Conservation (phyloP, 495 filamentous ascomycete species). For the Penicillium malachiteum region DNA sequence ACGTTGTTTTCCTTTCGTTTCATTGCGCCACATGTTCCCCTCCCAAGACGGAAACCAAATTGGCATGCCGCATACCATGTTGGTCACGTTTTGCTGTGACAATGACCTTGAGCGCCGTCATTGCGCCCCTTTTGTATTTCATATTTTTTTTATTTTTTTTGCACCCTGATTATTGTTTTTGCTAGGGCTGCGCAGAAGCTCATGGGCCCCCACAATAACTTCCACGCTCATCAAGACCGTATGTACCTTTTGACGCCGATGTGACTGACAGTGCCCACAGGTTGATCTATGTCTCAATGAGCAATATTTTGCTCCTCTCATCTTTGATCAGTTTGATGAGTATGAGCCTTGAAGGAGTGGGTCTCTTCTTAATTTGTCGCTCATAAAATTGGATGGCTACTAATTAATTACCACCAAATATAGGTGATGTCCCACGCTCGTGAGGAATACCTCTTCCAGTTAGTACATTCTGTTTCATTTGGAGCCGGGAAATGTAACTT, state of each 20-base stretch:
- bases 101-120: constrained; percentile 12
- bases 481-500: not conserved
- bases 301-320: constrained; percentile 87
- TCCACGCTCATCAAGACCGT: constrained; percentile 15
- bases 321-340: constrained; percentile 89
- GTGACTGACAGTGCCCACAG: constrained; percentile 27
- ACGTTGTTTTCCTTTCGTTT: constrained; percentile 19
- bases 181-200: not conserved
- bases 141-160: constrained; percentile 2
- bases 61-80: constrained; percentile 26
- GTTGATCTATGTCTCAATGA: constrained; percentile 79
- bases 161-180: constrained; percentile 8
- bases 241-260: not conserved
- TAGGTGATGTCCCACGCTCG: constrained; percentile 60
- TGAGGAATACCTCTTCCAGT: constrained; percentile 87
- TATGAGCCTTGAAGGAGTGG: constrained; percentile 82
- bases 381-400: not conserved
- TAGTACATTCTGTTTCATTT: constrained; percentile 25
- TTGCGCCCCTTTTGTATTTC: not conserved
- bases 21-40: constrained; percentile 28
- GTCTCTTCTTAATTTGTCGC: constrained; percentile 20
- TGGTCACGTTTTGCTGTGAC: constrained; percentile 36
- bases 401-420: constrained; percentile 9
- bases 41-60: constrained; percentile 1
- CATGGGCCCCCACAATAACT: constrained; percentile 17